Conservation (phyloP, 2,329 filamentous ascomycete species). For the Ampelomyces quisqualis region DNA sequence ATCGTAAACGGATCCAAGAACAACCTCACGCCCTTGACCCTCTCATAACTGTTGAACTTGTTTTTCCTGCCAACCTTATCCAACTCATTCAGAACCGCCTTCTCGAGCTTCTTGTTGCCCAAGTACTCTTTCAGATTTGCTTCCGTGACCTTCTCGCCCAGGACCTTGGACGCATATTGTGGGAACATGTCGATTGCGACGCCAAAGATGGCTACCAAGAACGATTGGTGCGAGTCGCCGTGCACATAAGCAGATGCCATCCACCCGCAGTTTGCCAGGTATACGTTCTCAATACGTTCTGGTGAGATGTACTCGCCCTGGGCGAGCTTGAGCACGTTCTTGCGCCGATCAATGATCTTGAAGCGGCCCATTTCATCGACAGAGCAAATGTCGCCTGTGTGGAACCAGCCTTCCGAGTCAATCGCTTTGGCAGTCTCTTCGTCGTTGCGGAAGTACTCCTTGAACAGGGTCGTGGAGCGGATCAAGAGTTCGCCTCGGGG, state of each 20-base stretch:
- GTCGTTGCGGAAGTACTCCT: slow-evolving; percentile 84
- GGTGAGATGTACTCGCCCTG: slow-evolving; percentile 98
- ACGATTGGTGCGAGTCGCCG: slow-evolving; percentile 79
- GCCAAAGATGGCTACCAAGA: slow-evolving; percentile 83
- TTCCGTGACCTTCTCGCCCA: slow-evolving; percentile 65
- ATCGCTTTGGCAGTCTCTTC: slow-evolving; percentile 83
- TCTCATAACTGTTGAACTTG: slow-evolving; percentile 92
- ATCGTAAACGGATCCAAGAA: slow-evolving; percentile 88
- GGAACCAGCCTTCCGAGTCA: slow-evolving; percentile 92
- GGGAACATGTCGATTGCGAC: slow-evolving; percentile 84
- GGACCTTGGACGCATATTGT: slow-evolving; percentile 72
- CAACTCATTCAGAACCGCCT: slow-evolving; percentile 75
- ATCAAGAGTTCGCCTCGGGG: slow-evolving; percentile 88
- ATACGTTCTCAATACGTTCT: slow-evolving; percentile 94
- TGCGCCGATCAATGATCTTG: slow-evolving; percentile 92
- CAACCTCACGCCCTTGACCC: slow-evolving; percentile 71
- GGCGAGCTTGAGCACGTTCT: slow-evolving; percentile 98
- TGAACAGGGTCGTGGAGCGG: slow-evolving; percentile 77
- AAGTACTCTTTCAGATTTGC: slow-evolving; percentile 70
- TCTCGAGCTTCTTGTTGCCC: slow-evolving; percentile 68
- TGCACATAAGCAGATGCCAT: slow-evolving; percentile 84
- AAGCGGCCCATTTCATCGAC: slow-evolving; percentile 85
- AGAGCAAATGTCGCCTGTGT: slow-evolving; percentile 86
- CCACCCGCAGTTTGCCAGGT: slow-evolving; percentile 76
- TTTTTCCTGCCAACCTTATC: slow-evolving; percentile 75